phyloP scores from a whole-genome alignment of 176 grass and related monocot genomes.

The Ensete glaucum region DNA sequence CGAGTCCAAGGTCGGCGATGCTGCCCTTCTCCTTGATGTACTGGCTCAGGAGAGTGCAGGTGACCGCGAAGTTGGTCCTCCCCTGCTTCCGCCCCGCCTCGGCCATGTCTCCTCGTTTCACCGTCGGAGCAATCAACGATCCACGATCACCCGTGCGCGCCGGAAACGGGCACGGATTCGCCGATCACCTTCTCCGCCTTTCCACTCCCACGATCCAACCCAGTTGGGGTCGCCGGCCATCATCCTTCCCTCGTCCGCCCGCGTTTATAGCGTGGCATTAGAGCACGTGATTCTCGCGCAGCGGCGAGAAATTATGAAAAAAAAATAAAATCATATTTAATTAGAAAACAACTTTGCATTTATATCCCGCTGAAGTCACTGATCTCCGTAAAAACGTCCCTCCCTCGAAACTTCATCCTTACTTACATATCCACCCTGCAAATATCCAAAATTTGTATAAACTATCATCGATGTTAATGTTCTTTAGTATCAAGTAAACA shows the following conservation, averaged over 20 bases:
- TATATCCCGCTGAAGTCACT: no score
- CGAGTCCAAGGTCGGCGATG: slow-evolving; percentile 60
- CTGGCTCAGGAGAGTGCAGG: slow-evolving; percentile 80
- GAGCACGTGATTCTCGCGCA: background rate
- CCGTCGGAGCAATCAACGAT: background rate
- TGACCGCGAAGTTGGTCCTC: slow-evolving; percentile 59
- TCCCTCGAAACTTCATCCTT: no score
- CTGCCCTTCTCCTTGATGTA: slow-evolving; percentile 82
- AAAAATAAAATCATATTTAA: no score
- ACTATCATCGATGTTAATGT: no score
- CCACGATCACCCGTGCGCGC: background rate
- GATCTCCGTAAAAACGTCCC: no score
- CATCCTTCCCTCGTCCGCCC: background rate
- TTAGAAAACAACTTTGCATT: no score
- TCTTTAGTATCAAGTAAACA: no score
- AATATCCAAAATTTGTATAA: no score
- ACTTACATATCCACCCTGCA: no score
- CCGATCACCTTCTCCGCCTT: background rate
- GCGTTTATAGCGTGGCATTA: background rate
- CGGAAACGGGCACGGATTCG: no score
- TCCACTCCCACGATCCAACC: background rate
- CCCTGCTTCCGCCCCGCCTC: slow-evolving; percentile 8
- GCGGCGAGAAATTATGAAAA: no score
- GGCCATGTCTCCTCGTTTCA: slow-evolving; percentile 9
- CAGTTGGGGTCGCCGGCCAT: background rate